Evolutionary conservation across 2,329 filamentous ascomycete species (phyloP).

Genomic region (Cercospora sesami): DNA sequence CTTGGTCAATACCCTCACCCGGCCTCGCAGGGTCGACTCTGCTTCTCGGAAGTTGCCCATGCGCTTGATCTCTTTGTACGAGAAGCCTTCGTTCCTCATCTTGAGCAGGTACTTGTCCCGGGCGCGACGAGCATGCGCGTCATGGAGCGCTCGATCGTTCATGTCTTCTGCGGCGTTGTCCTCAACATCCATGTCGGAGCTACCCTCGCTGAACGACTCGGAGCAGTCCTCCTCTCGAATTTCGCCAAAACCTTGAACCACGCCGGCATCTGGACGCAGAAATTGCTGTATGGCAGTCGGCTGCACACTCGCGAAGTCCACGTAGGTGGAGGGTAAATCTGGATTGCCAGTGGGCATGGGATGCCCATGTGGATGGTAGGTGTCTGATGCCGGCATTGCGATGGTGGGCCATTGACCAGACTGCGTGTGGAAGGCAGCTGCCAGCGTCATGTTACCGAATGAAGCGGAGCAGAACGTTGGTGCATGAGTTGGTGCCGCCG

Average conservation of each 20-base stretch:
- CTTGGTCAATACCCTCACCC: constrained; percentile 67
- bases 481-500: not conserved
- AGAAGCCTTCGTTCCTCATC: constrained; percentile 58
- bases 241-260: constrained; percentile 4
- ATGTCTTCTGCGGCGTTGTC: constrained; percentile 14
- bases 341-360: not conserved
- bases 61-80: constrained; percentile 64
- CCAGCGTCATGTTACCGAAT: constrained; percentile 8
- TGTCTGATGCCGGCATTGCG: not conserved
- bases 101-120: constrained; percentile 49
- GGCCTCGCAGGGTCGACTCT: constrained; percentile 71
- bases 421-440: not conserved
- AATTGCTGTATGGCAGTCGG: constrained; percentile 1
- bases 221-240: constrained; percentile 3
- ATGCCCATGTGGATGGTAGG: constrained; percentile 6
- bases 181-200: constrained; percentile 6
- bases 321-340: not conserved
- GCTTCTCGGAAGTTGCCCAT: constrained; percentile 60
- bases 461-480: not conserved
- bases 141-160: constrained; percentile 23
- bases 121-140: constrained; percentile 24
- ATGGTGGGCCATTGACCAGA: constrained; percentile 1
- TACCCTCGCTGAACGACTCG: constrained; percentile 9
- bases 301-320: not conserved
- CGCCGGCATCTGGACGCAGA: not conserved